Percentiles rank a stretch among this genome's conserved stretches.
Evolutionary conservation across 2,329 filamentous ascomycete species (phyloP).

Genomic region (Colletotrichum sp.): DNA sequence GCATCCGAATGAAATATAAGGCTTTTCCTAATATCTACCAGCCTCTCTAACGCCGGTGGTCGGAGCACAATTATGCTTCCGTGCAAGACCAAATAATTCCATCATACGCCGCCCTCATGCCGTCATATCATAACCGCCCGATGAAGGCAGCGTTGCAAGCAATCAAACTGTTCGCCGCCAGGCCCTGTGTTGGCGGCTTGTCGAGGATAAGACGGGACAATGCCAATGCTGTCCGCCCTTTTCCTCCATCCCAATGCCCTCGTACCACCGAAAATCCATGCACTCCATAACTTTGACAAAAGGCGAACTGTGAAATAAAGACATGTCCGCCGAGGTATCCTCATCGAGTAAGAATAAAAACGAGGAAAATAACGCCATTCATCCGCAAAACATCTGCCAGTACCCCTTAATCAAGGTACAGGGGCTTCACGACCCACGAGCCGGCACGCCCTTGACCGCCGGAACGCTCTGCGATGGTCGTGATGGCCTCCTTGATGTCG

Average conservation of each 20-base stretch:
- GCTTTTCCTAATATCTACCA: not conserved
- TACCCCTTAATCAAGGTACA: not conserved
- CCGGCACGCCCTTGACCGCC: conserved; percentile 1
- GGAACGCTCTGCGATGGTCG: conserved; percentile 4
- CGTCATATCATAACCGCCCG: not conserved
- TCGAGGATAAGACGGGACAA: not conserved
- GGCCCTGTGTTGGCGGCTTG: not conserved
- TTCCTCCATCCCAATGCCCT: not conserved
- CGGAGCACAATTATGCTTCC: not conserved
- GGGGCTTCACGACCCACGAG: conserved; percentile 10
- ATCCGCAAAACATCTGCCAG: not conserved
- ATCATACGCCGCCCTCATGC: conserved; percentile 16
- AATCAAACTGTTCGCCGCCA: not conserved
- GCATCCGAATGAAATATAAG: not conserved
- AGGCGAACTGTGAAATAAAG: not conserved
- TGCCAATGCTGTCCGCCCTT: not conserved
- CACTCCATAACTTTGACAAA: not conserved
- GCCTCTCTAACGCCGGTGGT: not conserved
- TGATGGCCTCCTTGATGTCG: conserved; percentile 21
- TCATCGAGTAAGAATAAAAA: conserved; percentile 11
- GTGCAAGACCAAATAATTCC: not conserved
- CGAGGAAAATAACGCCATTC: not conserved
- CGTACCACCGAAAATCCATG: not conserved
- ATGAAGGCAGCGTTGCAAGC: not conserved
- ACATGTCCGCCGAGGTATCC: conserved; percentile 9